A percentile compares a stretch with the other conserved stretches of the same genome.
phyloP scores from a whole-genome alignment of 768 basidiomycete species.

The Pleurotus tuber-regium region DNA sequence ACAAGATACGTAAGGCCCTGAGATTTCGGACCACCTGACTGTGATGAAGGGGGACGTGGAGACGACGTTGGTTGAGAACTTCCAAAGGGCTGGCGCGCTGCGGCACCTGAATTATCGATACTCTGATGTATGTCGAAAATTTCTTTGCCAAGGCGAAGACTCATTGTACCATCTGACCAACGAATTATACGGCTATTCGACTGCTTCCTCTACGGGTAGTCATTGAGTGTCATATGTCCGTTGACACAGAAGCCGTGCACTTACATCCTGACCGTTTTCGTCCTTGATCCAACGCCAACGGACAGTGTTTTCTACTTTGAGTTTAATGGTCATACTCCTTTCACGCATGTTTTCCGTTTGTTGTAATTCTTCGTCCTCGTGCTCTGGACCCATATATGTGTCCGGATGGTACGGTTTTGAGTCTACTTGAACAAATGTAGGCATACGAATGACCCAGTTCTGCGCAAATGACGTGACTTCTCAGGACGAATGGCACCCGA shows the following conservation, averaged over 20 bases:
- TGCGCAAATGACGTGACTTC: conserved; percentile 24
- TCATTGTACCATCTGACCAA: conserved; percentile 95
- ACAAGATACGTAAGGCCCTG: conserved; percentile 88
- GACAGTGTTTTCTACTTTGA: conserved; percentile 91
- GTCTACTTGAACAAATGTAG: conserved; percentile 91
- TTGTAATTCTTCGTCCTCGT: conserved; percentile 63
- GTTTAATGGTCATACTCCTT: conserved; percentile 80
- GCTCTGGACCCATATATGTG: conserved; percentile 80
- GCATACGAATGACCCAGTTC: conserved; percentile 92
- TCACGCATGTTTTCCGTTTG: conserved; percentile 63
- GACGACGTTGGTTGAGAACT: conserved; percentile 26
- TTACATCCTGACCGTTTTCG: conserved; percentile 69
- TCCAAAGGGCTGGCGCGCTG: conserved; percentile 57
- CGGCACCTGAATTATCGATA: conserved; percentile 71
- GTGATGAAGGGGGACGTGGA: conserved; percentile 20
- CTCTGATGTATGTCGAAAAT: conserved; percentile 87
- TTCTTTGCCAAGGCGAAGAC: conserved; percentile 90
- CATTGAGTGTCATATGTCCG: conserved; percentile 2
- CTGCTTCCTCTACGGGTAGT: conserved; percentile 61
- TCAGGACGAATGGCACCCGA: background rate
- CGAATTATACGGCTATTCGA: conserved; percentile 89
- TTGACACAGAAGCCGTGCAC: conserved; percentile 27
- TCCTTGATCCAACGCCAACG: conserved; percentile 94
- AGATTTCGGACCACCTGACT: conserved; percentile 38
- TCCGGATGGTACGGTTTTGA: conserved; percentile 88